phyloP scores from a whole-genome alignment of 805 yeast genomes.

The Torulaspora delbrueckii region DNA sequence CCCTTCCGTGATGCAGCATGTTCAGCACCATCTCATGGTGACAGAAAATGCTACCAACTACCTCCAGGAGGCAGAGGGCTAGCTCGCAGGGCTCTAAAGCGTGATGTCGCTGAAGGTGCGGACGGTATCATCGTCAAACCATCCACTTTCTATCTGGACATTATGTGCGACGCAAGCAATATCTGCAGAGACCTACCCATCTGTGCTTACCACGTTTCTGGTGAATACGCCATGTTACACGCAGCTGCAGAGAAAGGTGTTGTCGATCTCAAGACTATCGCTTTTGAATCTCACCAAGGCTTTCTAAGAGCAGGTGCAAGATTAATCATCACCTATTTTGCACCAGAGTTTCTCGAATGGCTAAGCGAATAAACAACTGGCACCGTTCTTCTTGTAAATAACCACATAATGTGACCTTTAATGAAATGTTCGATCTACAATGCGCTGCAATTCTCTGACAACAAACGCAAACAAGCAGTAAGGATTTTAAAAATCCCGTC shows the following conservation, averaged over 20 bases:
- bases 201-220: slow-evolving; percentile 94
- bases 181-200: slow-evolving; percentile 81
- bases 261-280: slow-evolving; percentile 70
- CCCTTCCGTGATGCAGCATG: slow-evolving; percentile 99
- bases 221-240: slow-evolving; percentile 96
- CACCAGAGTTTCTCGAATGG: slow-evolving; percentile 97
- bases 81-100: slow-evolving; percentile 81
- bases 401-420: neutral
- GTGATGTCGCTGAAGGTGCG: slow-evolving; percentile 90
- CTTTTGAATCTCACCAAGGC: slow-evolving; percentile 87
- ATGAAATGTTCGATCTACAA: neutral
- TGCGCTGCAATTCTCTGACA: too few relatives aligned
- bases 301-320: slow-evolving; percentile 94
- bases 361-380: slow-evolving; percentile 32
- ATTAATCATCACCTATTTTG: slow-evolving; percentile 82
- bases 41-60: slow-evolving; percentile 86
- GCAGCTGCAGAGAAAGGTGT: slow-evolving; percentile 97
- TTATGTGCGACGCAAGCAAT: slow-evolving; percentile 81
- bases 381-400: neutral
- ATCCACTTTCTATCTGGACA: slow-evolving; percentile 88
- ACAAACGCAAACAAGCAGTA: too few relatives aligned
- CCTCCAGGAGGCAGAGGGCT: slow-evolving; percentile 91
- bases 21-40: slow-evolving; percentile 83
- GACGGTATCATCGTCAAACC: slow-evolving; percentile 96
- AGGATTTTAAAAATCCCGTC: too few relatives aligned